These are phyloP conservation scores for Ogataea degrootiae DNA, from an alignment of 805 yeast species.

Conservation along the genomic window DNA sequence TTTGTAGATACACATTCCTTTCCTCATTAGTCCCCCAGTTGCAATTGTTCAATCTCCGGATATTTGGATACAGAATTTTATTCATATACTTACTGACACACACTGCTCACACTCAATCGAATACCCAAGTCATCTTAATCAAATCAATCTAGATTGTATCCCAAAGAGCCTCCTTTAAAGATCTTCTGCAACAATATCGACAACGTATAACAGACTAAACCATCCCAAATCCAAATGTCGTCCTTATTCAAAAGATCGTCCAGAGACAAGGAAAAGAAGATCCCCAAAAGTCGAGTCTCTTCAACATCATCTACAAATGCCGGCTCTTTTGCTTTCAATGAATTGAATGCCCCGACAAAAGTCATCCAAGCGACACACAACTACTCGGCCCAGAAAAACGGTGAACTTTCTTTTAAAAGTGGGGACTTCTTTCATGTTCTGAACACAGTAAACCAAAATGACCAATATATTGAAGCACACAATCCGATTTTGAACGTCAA, in stretches of 20 bases:
- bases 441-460: constrained; percentile 41
- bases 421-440: constrained; percentile 90
- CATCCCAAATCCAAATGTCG: constrained; percentile 13
- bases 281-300: constrained; percentile 16
- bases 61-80: no score
- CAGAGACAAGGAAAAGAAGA: constrained; percentile 25
- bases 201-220: no score
- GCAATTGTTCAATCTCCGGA: no score
- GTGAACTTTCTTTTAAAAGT: constrained; percentile 69
- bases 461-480: constrained; percentile 78
- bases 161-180: no score
- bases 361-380: constrained; percentile 79
- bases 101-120: no score
- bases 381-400: constrained; percentile 73
- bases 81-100: no score
- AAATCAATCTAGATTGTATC: no score
- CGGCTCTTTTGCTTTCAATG: constrained; percentile 2
- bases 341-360: constrained; percentile 58
- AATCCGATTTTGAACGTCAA: constrained; percentile 73
- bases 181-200: no score
- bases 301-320: constrained; percentile 15
- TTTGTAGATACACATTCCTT: no score
- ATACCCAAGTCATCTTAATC: no score
- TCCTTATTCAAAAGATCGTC: constrained; percentile 30
- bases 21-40: no score